These are phyloP conservation scores for Pleurotus tuber-regium DNA, from an alignment of 768 basidiomycete genomes.

Conservation along the genomic window DNA sequence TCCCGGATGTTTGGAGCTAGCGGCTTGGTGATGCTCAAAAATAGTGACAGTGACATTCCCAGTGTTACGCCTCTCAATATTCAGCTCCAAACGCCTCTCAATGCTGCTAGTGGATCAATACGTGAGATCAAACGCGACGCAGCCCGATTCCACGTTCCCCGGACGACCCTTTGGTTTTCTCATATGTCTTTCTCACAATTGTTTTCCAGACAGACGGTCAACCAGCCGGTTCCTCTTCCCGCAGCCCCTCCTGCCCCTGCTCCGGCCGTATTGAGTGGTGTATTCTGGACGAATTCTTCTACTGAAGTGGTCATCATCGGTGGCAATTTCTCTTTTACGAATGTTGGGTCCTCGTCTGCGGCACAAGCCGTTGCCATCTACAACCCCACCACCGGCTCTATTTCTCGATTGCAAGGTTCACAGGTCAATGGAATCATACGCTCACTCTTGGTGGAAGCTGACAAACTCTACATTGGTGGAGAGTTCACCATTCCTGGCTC, in stretches of 20 bases:
- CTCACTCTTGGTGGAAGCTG: conserved; percentile 68
- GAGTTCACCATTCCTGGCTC: conserved; percentile 66
- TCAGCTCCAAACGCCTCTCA: conserved; percentile 43
- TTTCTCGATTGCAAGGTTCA: conserved; percentile 56
- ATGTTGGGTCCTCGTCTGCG: conserved; percentile 32
- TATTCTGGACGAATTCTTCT: conserved; percentile 85
- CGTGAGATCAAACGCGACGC: conserved; percentile 18
- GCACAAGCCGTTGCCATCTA: conserved; percentile 71
- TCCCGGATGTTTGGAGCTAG: conserved; percentile 67
- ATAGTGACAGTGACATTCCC: conserved; percentile 55
- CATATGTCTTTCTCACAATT: conserved; percentile 41
- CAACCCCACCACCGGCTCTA: conserved; percentile 45
- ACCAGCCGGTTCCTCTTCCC: conserved; percentile 52
- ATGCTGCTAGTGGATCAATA: conserved; percentile 27
- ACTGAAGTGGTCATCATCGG: conserved; percentile 75
- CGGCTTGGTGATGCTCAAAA: conserved; percentile 78
- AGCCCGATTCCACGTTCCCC: conserved; percentile 18
- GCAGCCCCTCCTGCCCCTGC: conserved; percentile 53
- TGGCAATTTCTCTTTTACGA: conserved; percentile 79
- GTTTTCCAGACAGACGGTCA: conserved; percentile 53
- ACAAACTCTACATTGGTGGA: conserved; percentile 79
- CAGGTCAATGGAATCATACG: conserved; percentile 76
- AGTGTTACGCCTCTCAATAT: conserved; percentile 59
- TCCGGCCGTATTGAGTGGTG: conserved; percentile 81
- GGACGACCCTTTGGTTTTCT: conserved; percentile 47